phyloP scores from a whole-genome alignment of 805 yeast genomes.

The Danielia reshetovae region DNA sequence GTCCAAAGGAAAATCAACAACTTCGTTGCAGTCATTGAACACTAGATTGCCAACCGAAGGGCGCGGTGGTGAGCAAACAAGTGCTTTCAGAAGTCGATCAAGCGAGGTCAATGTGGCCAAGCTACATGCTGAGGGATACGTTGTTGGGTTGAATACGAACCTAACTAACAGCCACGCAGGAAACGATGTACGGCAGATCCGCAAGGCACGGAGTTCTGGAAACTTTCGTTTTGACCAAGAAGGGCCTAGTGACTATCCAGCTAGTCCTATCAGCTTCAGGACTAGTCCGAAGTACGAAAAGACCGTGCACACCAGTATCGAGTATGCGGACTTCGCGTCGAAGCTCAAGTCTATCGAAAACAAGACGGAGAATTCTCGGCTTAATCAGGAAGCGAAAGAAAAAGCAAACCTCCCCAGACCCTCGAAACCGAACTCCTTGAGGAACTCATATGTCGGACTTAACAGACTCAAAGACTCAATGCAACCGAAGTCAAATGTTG shows the following conservation, averaged over 20 bases:
- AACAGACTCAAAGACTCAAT: slow-evolving; percentile 31
- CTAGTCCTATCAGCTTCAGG: slow-evolving; percentile 1
- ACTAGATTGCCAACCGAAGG: neutral
- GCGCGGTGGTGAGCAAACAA: neutral
- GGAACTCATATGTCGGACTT: slow-evolving; percentile 37
- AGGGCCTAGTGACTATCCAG: neutral
- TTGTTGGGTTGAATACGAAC: neutral
- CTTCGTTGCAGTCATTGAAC: slow-evolving; percentile 14
- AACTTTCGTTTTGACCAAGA: slow-evolving; percentile 19
- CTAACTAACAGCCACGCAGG: neutral
- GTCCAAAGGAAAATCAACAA: slow-evolving; percentile 19
- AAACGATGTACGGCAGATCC: slow-evolving; percentile 1
- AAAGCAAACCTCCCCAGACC: slow-evolving; percentile 34
- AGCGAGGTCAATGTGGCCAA: neutral
- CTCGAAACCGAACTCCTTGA: slow-evolving; percentile 24
- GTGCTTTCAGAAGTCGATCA: neutral
- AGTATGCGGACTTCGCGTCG: slow-evolving; percentile 6
- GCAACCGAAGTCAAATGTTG: neutral
- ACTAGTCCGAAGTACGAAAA: slow-evolving; percentile 8
- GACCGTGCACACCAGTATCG: slow-evolving; percentile 4
- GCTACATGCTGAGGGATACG: neutral
- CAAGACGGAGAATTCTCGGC: slow-evolving; percentile 6
- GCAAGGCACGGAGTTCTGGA: slow-evolving; percentile 35
- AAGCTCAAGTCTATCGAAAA: slow-evolving; percentile 4
- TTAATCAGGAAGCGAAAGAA: slow-evolving; percentile 11